Percentiles rank a stretch among this genome's conserved stretches.
These are phyloP conservation scores for Diplotaxis tenuifolia DNA, from an alignment of 345 rosid species.

Conservation along the genomic window DNA sequence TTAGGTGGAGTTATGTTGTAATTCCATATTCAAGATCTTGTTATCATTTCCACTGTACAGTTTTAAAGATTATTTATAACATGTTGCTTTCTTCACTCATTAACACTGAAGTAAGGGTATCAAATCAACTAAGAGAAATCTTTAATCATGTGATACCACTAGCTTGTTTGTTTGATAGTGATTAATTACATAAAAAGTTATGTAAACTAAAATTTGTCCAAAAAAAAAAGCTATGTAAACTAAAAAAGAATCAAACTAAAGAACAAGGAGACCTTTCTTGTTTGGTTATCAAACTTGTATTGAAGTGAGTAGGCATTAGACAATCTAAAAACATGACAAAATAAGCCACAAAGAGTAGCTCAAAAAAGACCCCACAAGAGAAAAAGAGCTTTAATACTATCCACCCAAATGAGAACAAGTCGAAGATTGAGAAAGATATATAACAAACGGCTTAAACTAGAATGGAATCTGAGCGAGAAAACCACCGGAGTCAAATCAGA, in stretches of 20 bases:
- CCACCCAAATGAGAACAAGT: conserved; percentile 22
- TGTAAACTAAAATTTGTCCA: not conserved
- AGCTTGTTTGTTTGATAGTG: conserved; percentile 14
- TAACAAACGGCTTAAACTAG: conserved; percentile 30
- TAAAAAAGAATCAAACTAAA: not conserved
- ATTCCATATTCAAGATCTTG: conserved; percentile 11
- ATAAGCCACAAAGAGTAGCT: not conserved
- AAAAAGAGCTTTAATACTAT: not conserved
- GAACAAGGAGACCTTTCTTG: not conserved
- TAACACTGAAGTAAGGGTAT: conserved; percentile 12
- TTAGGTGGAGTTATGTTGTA: conserved; percentile 20
- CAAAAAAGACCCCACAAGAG: conserved; percentile 22
- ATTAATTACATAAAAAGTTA: not conserved
- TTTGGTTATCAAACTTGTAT: conserved; percentile 7
- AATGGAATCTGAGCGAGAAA: conserved; percentile 52
- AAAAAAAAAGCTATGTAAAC: not conserved
- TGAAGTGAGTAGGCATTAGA: conserved; percentile 12
- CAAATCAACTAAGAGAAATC: conserved; percentile 30
- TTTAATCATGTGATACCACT: conserved; percentile 16
- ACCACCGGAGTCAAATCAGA: conserved; percentile 39
- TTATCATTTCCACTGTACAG: conserved; percentile 34
- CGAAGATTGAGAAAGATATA: conserved; percentile 17
- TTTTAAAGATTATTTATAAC: conserved; percentile 24
- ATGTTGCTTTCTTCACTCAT: conserved; percentile 15
- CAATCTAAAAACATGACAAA: conserved; percentile 15